phyloP scores from a whole-genome alignment of 371 early-diverging fungal species.

The Thermomucor indicae-seudaticae region DNA sequence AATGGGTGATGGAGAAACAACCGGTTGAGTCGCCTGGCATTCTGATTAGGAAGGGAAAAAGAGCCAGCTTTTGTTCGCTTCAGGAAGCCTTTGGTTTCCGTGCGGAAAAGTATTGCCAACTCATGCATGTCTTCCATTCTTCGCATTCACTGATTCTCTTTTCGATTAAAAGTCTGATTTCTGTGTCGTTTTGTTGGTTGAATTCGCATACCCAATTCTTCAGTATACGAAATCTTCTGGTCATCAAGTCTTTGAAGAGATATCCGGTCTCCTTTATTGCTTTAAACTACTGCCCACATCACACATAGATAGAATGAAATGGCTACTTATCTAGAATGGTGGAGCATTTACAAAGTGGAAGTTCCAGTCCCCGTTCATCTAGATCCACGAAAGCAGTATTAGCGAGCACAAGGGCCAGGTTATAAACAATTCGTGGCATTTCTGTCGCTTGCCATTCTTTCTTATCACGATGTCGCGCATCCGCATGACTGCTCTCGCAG shows the following conservation, averaged over 20 bases:
- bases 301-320: background rate
- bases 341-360: slow-evolving; percentile 17
- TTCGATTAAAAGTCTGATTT: slow-evolving; percentile 2
- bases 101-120: slow-evolving; percentile 13
- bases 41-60: too few species aligned
- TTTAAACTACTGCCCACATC: background rate
- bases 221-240: slow-evolving; percentile 10
- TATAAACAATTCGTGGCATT: too few species aligned
- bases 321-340: slow-evolving; percentile 8
- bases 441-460: too few species aligned
- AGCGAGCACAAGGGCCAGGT: too few species aligned
- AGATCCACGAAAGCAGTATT: slow-evolving; percentile 4
- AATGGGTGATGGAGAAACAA: too few species aligned
- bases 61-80: slow-evolving; percentile 5
- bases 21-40: too few species aligned
- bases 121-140: slow-evolving; percentile 14
- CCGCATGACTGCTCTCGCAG: too few species aligned
- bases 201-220: slow-evolving; percentile 5
- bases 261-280: slow-evolving; percentile 16
- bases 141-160: slow-evolving; percentile 16
- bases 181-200: background rate
- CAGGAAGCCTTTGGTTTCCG: slow-evolving; percentile 1
- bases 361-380: slow-evolving; percentile 9
- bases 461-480: too few species aligned
- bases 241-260: slow-evolving; percentile 16